Conservation (phyloP, 768 basidiomycete genomes). For the Hericium rajendrae region DNA sequence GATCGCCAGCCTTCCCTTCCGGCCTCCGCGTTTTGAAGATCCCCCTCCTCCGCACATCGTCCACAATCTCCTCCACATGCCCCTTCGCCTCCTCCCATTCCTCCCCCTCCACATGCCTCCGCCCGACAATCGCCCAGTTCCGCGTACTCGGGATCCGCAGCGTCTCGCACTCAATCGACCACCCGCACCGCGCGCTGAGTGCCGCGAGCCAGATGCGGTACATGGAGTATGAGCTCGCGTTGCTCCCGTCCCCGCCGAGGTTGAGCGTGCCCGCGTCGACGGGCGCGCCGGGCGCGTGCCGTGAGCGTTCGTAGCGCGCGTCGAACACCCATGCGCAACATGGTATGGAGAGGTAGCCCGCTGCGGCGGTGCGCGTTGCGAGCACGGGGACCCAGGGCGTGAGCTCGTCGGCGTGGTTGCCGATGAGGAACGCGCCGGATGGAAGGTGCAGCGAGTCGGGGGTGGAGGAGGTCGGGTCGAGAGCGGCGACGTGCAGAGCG, state of each 20-base stretch:
- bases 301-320: constrained; percentile 44
- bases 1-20: constrained; percentile 52
- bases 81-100: constrained; percentile 23
- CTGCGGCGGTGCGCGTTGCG: constrained; percentile 47
- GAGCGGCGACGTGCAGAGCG: constrained; percentile 54
- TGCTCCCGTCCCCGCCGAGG: constrained; percentile 51
- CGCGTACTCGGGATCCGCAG: constrained; percentile 88
- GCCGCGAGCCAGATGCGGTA: constrained; percentile 85
- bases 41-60: constrained; percentile 48
- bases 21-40: constrained; percentile 64
- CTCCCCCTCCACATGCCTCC: constrained; percentile 22
- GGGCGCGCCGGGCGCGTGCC: constrained; percentile 20
- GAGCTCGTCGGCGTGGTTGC: constrained; percentile 94
- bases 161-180: constrained; percentile 78
- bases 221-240: constrained; percentile 61
- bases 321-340: constrained; percentile 89
- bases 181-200: constrained; percentile 66
- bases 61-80: constrained; percentile 45
- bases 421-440: constrained; percentile 66
- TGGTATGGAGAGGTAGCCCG: constrained; percentile 76
- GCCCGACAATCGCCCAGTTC: constrained; percentile 75
- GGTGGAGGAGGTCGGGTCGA: constrained; percentile 45
- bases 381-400: constrained; percentile 91
- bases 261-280: constrained; percentile 34
- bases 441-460: constrained; percentile 22